Evolutionary conservation across 2,329 filamentous ascomycete species (phyloP), one percentile per base, ranked within the genome.

Genomic region (Verticillium alfalfae): DNA sequence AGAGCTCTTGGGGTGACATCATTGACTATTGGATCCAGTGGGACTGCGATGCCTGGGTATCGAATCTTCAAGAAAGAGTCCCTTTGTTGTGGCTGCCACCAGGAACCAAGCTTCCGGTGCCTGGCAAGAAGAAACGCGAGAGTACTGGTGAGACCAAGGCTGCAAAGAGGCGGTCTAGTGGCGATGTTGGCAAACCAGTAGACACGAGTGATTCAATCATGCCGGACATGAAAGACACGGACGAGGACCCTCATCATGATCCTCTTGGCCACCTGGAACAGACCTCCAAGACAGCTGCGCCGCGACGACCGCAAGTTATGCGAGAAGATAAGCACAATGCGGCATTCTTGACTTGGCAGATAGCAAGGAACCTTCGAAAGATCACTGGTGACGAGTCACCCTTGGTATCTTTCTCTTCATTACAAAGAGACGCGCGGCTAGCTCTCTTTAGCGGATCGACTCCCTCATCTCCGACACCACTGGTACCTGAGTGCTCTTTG

Each of bases 1-100:
- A 90, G 69, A 91, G 88, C 69, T 83, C 82, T 1, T 92, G 89
- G 89, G 85, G 87, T 1, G 88, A 90, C 60, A 76, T 90, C 0
- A 88, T 92, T 60, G 89, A 92, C 72, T 90, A 88, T 64, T 91
- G 88, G 84, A 81, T 92, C 1, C 81, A 89, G 65, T 90, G 88
- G 88, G 88, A 91, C 68, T 91, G 88, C 63, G 89, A 92, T 66
- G 84, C 84, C 4, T 92, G 88, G 88, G 88, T 91, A 1, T 73
- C 80, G 10, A 86, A 90, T 68, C 70, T 91, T 60, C 84, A 83
- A 63, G 73, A 75, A 58, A 82, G 84, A 60, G 81, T 87, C 61
- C 83, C 85, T 1, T 80, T 82, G 57, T 75, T 89, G 4, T 89
- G 86, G 86, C 73, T 84, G 61, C 80, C 81, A 0, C 78, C 79